phyloP scores from a whole-genome alignment of 2,329 filamentous ascomycete species.

The Epichloe uncinata region DNA sequence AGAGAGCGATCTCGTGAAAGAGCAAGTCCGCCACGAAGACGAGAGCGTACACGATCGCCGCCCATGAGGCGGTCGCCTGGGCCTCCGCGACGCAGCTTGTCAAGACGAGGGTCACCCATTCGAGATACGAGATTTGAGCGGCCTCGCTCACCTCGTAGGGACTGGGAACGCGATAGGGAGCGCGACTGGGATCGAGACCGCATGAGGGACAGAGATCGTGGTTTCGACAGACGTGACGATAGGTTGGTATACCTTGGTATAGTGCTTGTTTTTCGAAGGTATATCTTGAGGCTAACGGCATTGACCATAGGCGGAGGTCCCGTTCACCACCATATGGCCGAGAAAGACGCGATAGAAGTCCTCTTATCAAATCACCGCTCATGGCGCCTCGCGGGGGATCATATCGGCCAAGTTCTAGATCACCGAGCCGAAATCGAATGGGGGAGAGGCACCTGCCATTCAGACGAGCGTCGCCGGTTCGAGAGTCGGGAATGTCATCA shows the following conservation, averaged over 20 bases:
- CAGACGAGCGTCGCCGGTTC: slow-evolving; percentile 34
- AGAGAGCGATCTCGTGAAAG: slow-evolving; percentile 28
- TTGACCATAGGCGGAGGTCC: slow-evolving; percentile 33
- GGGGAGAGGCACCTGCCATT: slow-evolving; percentile 29
- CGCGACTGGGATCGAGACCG: slow-evolving; percentile 18
- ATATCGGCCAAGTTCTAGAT: slow-evolving; percentile 41
- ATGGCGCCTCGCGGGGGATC: slow-evolving; percentile 26
- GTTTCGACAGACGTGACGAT: slow-evolving; percentile 29
- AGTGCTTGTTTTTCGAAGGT: background rate
- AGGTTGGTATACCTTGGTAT: slow-evolving; percentile 13
- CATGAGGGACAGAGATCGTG: slow-evolving; percentile 18
- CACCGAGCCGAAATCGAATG: slow-evolving; percentile 28
- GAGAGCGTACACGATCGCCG: slow-evolving; percentile 24
- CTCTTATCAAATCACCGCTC: slow-evolving; percentile 16
- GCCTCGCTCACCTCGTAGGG: slow-evolving; percentile 23
- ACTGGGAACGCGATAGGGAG: slow-evolving; percentile 22
- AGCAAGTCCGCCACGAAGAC: slow-evolving; percentile 23
- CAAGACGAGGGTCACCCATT: slow-evolving; percentile 21
- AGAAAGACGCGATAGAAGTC: slow-evolving; percentile 28
- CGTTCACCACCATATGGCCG: slow-evolving; percentile 40
- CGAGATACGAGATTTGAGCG: slow-evolving; percentile 26
- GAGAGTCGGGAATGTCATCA: slow-evolving; percentile 36
- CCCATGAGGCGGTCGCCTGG: slow-evolving; percentile 21
- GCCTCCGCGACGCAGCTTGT: slow-evolving; percentile 24
- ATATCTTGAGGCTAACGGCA: slow-evolving; percentile 9